Conservation (phyloP, 1,284 basidiomycete genomes). For the Apiotrichum siamense region DNA sequence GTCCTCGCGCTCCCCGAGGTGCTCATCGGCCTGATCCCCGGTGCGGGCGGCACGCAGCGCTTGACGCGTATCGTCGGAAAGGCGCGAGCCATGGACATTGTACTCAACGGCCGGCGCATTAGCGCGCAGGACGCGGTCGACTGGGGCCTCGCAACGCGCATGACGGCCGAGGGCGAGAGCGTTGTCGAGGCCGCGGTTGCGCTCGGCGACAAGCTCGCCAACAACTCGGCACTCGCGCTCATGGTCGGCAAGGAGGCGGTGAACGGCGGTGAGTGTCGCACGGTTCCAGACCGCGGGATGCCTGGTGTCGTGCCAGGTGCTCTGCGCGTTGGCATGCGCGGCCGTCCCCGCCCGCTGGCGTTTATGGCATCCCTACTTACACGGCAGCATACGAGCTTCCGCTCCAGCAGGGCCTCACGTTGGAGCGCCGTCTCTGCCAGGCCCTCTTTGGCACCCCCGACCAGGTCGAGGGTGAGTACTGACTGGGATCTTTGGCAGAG, state of each 20-base stretch:
- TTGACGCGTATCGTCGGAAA: conserved; percentile 74
- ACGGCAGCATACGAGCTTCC: conserved; percentile 69
- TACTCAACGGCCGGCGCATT: conserved; percentile 79
- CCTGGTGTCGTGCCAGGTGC: conserved; percentile 12
- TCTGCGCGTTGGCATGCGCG: no score
- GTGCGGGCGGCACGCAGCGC: conserved; percentile 85
- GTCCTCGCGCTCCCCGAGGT: conserved; percentile 70
- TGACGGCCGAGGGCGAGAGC: conserved; percentile 68
- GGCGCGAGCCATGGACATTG: conserved; percentile 77
- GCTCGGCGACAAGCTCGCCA: conserved; percentile 71
- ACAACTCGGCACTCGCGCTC: conserved; percentile 75
- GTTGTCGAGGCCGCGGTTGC: conserved; percentile 84
- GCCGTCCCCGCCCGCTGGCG: not conserved
- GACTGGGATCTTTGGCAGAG: not conserved
- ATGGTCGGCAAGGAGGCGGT: conserved; percentile 92
- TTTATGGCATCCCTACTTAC: not conserved
- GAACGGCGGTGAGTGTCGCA: conserved; percentile 66
- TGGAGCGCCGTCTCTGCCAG: conserved; percentile 88
- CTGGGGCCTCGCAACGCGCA: conserved; percentile 76
- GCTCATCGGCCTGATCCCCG: conserved; percentile 83
- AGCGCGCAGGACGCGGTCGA: conserved; percentile 72
- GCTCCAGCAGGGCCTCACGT: conserved; percentile 72
- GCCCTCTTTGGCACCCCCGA: conserved; percentile 87
- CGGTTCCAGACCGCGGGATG: not conserved
- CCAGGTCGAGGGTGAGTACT: conserved; percentile 80